Evolutionary conservation across 352 stramenopile species (phyloP).

Genomic region (Thraustochytrium striatum): DNA sequence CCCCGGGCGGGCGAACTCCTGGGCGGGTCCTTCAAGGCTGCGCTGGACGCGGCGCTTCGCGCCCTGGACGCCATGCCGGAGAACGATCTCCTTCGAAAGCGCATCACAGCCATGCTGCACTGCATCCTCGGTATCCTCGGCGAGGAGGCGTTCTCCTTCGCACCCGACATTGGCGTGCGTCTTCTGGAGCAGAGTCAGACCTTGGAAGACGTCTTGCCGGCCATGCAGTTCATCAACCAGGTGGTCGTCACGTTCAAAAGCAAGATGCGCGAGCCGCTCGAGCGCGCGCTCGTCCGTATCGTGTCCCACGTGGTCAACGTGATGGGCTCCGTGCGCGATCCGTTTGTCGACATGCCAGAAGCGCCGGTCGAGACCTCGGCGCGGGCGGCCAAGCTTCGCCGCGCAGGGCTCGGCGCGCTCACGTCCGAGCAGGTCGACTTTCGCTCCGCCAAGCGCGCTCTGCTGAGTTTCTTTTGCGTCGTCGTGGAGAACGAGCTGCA

Average conservation of each 20-base stretch:
- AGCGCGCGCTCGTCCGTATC: conserved; percentile 1
- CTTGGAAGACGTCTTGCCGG: conserved; percentile 18
- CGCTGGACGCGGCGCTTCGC: neutral
- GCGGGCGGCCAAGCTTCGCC: neutral
- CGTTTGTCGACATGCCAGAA: neutral
- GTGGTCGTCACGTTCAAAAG: conserved; percentile 29
- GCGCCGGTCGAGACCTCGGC: neutral
- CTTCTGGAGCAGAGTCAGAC: conserved; percentile 14
- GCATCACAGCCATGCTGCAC: conserved; percentile 15
- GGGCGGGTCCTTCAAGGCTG: neutral
- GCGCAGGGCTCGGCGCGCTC: neutral
- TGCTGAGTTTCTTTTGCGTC: conserved; percentile 9
- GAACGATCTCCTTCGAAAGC: neutral
- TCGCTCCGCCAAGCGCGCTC: conserved; percentile 5
- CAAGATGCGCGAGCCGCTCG: neutral
- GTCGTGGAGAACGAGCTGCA: conserved; percentile 23
- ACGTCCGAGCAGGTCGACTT: neutral
- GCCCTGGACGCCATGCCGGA: conserved; percentile 16
- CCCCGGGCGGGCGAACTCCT: neutral
- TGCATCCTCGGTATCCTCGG: conserved; percentile 1
- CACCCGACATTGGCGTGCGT: conserved; percentile 32
- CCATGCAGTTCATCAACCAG: conserved; percentile 46
- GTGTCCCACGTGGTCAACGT: neutral
- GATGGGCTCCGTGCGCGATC: neutral
- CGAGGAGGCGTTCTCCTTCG: neutral